Conservation (phyloP, 2,329 filamentous ascomycete genomes). For the Chaetomium sp. region DNA sequence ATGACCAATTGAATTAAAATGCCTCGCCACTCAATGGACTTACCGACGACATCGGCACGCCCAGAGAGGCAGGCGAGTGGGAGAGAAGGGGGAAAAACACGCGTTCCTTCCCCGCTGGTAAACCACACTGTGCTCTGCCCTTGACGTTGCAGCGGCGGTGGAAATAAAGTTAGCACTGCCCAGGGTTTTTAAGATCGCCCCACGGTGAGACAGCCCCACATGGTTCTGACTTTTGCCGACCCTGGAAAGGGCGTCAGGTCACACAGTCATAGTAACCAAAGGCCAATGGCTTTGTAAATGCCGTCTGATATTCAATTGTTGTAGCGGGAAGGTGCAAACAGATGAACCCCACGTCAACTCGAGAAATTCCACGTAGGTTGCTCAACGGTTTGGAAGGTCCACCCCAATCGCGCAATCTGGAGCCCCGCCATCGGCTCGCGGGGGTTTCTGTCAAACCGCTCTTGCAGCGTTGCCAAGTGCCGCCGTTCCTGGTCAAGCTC, state of each 20-base stretch:
- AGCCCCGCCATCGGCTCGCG: conserved; percentile 11
- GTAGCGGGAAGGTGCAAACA: neutral
- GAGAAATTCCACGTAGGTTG: no score
- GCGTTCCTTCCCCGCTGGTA: neutral
- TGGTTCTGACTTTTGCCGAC: neutral
- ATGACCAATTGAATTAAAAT: conserved; percentile 21
- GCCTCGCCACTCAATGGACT: conserved; percentile 21
- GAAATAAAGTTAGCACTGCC: conserved; percentile 21
- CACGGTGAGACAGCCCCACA: conserved; percentile 6
- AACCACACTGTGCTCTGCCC: conserved; percentile 10
- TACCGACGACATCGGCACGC: conserved; percentile 24
- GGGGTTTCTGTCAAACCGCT: neutral
- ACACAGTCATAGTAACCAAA: neutral
- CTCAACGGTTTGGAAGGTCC: neutral
- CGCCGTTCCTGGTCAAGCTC: conserved; percentile 11
- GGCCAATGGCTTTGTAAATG: neutral
- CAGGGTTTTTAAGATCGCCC: conserved; percentile 14
- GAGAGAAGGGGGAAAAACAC: conserved; percentile 13
- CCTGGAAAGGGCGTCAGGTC: conserved; percentile 7
- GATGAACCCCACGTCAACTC: neutral
- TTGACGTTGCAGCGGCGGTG: conserved; percentile 8
- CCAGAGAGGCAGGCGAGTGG: conserved; percentile 12
- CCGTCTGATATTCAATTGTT: neutral
- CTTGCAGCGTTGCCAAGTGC: neutral
- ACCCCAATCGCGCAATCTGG: neutral